Percentiles rank a stretch among this genome's conserved stretches.
These are phyloP conservation scores for Typha latifolia DNA, from an alignment of 176 grass and related monocot genomes.

Conservation along the genomic window DNA sequence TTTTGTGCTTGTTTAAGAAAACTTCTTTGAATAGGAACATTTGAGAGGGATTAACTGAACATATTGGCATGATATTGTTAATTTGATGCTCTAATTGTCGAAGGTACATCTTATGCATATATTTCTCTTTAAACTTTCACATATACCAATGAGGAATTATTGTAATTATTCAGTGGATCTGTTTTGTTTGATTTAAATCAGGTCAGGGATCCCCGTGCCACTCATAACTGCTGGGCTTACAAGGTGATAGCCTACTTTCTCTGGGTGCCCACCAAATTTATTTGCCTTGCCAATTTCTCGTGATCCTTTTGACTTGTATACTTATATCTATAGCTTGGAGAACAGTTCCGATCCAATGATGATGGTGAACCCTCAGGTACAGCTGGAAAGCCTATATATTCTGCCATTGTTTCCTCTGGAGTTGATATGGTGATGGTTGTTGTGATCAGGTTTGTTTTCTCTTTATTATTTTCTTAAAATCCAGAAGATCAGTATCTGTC, in stretches of 20 bases:
- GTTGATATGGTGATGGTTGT: constrained; percentile 92
- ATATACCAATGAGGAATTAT: too few relatives aligned
- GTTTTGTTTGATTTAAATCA: constrained; percentile 25
- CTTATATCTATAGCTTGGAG: constrained; percentile 49
- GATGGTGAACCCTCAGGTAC: constrained; percentile 90
- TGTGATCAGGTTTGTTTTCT: constrained; percentile 51
- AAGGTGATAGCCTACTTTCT: constrained; percentile 35
- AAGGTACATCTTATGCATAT: not conserved
- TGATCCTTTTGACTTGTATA: constrained; percentile 1
- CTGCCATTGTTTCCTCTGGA: constrained; percentile 78
- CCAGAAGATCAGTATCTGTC: not conserved
- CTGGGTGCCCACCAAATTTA: not conserved
- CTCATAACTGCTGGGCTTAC: constrained; percentile 94
- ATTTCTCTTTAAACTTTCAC: not conserved
- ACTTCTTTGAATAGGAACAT: too few relatives aligned
- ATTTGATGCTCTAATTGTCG: not conserved
- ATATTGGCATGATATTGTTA: too few relatives aligned
- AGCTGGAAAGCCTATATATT: constrained; percentile 94
- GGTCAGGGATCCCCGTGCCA: constrained; percentile 80
- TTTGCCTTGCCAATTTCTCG: not conserved
- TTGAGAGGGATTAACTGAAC: too few relatives aligned
- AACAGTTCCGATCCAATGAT: constrained; percentile 75
- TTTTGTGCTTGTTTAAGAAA: too few relatives aligned
- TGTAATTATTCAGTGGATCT: not conserved
- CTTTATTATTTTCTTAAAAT: not conserved